Evolutionary conservation across 2,329 filamentous ascomycete species (phyloP), one percentile per base, ranked within the genome.

Genomic region (Calonectria naviculata): DNA sequence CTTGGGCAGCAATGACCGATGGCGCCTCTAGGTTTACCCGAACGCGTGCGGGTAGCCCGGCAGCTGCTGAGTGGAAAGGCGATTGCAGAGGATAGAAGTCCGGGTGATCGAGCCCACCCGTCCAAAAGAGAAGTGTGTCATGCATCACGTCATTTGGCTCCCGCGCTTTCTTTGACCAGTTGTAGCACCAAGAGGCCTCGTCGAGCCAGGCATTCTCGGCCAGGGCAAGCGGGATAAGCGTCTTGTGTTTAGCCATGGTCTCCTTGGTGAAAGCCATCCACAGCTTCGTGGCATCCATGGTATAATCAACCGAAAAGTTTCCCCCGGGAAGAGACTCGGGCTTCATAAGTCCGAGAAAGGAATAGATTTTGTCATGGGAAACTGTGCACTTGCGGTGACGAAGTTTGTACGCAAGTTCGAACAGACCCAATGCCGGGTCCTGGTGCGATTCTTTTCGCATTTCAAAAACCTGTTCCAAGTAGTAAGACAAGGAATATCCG

Each of bases 341-440:
- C 19, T 54, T 71, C 3, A 71, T 8, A 5, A 71, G 29, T 5
- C 69, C 69, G 3, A 71, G 69, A 28, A 71, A 71, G 4, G 69
- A 66, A 21, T 65, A 71, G 3, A 68, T 21, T 17, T 36, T 71
- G 29, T 71, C 69, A 13, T 71, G 61, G 17, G 65, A 46, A 41
- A 65, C 60, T 8, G 49, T 68, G 28, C 65, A 68, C 31, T 61
- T 52, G 36, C 69, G 69, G 38, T 65, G 52, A 44, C 69, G 69
- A 36, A 68, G 69, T 38, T 68, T 71, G 60, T 68, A 71, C 4
- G 69, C 69, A 7, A 71, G 69, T 13, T 46, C 69, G n/a, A 71
- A 71, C 34, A 68, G 69, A 9, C 69, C 69, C 8, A 65, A 17
- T 26, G 61, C 42, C 3, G 65, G 61, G 41, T 71, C 69, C 34